Conservation (phyloP, 1,284 basidiomycete species). For the Singerocomus inundabilis region DNA sequence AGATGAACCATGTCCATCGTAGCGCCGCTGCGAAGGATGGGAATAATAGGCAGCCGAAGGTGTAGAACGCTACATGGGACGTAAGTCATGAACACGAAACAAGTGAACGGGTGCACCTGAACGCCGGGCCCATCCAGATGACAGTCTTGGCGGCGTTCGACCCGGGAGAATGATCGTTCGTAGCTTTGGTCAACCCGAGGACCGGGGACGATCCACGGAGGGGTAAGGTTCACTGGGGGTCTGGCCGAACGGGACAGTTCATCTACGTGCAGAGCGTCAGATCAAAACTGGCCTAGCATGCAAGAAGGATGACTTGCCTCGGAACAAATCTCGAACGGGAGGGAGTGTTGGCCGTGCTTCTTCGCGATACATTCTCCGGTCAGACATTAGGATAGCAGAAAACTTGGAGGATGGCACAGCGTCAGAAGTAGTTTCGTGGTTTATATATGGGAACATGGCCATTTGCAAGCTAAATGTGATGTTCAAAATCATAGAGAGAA, state of each 20-base stretch:
- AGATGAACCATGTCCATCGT: constrained; percentile 24
- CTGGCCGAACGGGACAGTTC: constrained; percentile 44
- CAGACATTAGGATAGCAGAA: constrained; percentile 37
- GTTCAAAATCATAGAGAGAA: constrained; percentile 10
- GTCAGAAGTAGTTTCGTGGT: constrained; percentile 7
- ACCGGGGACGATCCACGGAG: constrained; percentile 39
- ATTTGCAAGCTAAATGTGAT: constrained; percentile 27
- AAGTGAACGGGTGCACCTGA: constrained; percentile 21
- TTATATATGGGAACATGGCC: constrained; percentile 30
- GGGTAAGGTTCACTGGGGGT: constrained; percentile 37
- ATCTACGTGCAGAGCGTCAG: constrained; percentile 31
- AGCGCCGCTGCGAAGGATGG: constrained; percentile 26
- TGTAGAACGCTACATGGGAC: constrained; percentile 21
- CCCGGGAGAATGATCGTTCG: constrained; percentile 26
- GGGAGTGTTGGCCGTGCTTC: constrained; percentile 64
- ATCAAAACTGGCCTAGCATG: not conserved
- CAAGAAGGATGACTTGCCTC: constrained; percentile 42
- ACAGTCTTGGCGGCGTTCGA: constrained; percentile 26
- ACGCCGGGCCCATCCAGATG: constrained; percentile 33
- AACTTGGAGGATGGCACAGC: constrained; percentile 9
- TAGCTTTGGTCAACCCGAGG: constrained; percentile 29
- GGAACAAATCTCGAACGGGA: constrained; percentile 70
- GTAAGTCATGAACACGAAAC: constrained; percentile 7
- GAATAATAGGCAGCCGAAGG: constrained; percentile 23
- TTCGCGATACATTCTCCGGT: constrained; percentile 39